Percentiles rank a stretch among this genome's conserved stretches.
Evolutionary conservation across 805 yeast genomes (phyloP).

Genomic region (Kockiozyma suomiensis): DNA sequence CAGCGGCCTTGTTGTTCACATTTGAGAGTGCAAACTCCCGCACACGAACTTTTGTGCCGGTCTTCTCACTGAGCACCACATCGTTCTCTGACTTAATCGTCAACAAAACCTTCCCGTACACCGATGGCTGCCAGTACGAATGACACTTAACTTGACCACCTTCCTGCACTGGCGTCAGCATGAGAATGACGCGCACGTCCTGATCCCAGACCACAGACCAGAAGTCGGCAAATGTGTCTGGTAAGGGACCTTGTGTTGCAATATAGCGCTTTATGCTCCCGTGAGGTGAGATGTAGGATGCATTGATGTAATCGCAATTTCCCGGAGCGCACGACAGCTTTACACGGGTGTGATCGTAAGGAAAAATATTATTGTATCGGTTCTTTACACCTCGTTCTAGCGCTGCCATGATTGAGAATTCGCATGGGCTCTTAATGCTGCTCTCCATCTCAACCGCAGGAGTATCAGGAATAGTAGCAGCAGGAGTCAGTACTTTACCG

Average conservation of each 20-base stretch:
- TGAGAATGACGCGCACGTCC: slow-evolving; percentile 64
- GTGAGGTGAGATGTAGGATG: slow-evolving; percentile 61
- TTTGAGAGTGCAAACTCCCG: slow-evolving; percentile 52
- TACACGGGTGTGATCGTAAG: slow-evolving; percentile 85
- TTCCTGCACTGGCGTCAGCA: slow-evolving; percentile 78
- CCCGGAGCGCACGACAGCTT: slow-evolving; percentile 46
- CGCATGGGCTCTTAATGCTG: neutral
- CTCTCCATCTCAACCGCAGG: neutral
- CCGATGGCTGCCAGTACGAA: slow-evolving; percentile 77
- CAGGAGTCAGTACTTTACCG: neutral
- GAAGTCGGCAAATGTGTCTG: slow-evolving; percentile 78
- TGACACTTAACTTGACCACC: slow-evolving; percentile 83
- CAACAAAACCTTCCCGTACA: slow-evolving; percentile 44
- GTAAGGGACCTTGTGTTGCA: slow-evolving; percentile 92
- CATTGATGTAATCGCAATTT: slow-evolving; percentile 74
- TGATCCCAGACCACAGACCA: slow-evolving; percentile 77
- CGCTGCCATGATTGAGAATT: slow-evolving; percentile 51
- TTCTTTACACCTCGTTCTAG: slow-evolving; percentile 80
- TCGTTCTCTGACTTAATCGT: slow-evolving; percentile 37
- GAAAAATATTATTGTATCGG: slow-evolving; percentile 84
- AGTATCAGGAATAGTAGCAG: neutral
- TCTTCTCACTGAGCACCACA: slow-evolving; percentile 22
- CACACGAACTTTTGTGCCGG: slow-evolving; percentile 37
- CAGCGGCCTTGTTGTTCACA: slow-evolving; percentile 34
- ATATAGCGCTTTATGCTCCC: slow-evolving; percentile 56